Conservation (phyloP, 495 filamentous ascomycete species). For the Cercophora samala region DNA sequence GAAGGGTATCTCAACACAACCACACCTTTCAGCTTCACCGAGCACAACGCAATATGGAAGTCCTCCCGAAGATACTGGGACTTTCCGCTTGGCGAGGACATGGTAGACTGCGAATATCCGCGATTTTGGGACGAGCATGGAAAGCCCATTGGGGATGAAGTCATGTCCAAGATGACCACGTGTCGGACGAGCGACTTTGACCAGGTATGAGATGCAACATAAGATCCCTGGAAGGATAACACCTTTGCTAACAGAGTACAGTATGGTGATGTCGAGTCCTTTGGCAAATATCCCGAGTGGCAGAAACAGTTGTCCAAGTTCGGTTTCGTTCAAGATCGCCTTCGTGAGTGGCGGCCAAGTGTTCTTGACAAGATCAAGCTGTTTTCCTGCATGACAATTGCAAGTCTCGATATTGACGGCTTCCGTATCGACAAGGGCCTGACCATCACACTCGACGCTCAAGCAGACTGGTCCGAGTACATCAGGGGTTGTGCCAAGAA, state of each 20-base stretch:
- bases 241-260: not conserved
- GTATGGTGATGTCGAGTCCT: slow-evolving; percentile 65
- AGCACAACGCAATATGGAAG: slow-evolving; percentile 60
- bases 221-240: not conserved
- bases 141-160: slow-evolving; percentile 11
- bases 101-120: slow-evolving; percentile 59
- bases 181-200: slow-evolving; percentile 69
- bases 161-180: slow-evolving; percentile 47
- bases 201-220: slow-evolving; percentile 30
- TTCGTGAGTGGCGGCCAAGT: slow-evolving; percentile 66
- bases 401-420: slow-evolving; percentile 63
- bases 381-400: slow-evolving; percentile 66
- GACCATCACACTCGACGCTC: slow-evolving; percentile 60
- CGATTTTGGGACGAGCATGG: slow-evolving; percentile 65
- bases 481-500: slow-evolving; percentile 54
- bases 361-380: slow-evolving; percentile 57
- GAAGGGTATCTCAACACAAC: slow-evolving; percentile 61
- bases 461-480: slow-evolving; percentile 54
- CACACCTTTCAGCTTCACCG: slow-evolving; percentile 53
- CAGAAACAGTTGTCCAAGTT: slow-evolving; percentile 64
- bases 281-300: slow-evolving; percentile 66
- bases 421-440: slow-evolving; percentile 67
- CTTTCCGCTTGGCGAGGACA: slow-evolving; percentile 54
- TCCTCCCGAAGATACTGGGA: slow-evolving; percentile 57
- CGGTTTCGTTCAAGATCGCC: slow-evolving; percentile 67